A percentile compares a stretch with the other conserved stretches of the same genome.
Evolutionary conservation across 345 rosid genomes (phyloP).

Genomic region (Turritis glabra): DNA sequence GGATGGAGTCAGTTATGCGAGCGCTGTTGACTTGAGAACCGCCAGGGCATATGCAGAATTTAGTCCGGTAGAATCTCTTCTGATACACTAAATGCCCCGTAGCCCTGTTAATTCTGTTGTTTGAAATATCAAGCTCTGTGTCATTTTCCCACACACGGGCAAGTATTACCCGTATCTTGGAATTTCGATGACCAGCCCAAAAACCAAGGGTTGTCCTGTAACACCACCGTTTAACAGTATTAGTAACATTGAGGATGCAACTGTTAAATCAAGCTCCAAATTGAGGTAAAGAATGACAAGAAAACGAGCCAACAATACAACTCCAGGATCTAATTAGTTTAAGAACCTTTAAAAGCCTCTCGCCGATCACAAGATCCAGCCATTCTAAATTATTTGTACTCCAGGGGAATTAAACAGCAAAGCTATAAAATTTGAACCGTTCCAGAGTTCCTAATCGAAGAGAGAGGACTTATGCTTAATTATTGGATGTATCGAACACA

Average conservation of each 20-base stretch:
- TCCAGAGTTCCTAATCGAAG: not conserved
- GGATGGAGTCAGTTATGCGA: constrained; percentile 94
- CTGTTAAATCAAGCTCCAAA: not conserved
- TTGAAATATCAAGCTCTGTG: constrained; percentile 83
- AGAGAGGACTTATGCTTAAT: not conserved
- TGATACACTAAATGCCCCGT: constrained; percentile 80
- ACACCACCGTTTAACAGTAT: constrained; percentile 11
- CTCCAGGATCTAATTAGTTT: not conserved
- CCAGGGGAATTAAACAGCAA: not conserved
- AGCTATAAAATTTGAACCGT: constrained; percentile 11
- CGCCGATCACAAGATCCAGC: not conserved
- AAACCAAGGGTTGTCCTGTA: constrained; percentile 90
- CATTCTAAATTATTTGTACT: not conserved
- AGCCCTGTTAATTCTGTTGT: constrained; percentile 88
- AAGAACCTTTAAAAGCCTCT: not conserved
- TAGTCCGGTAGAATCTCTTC: constrained; percentile 85
- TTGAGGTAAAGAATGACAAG: not conserved
- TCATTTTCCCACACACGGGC: constrained; percentile 97
- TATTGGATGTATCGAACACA: not conserved
- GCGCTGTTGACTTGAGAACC: constrained; percentile 99
- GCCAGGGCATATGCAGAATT: constrained; percentile 96
- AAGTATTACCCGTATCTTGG: constrained; percentile 90
- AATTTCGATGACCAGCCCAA: constrained; percentile 98
- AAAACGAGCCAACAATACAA: not conserved
- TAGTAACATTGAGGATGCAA: constrained; percentile 22